These are phyloP conservation scores for Anethum foeniculum DNA, from an alignment of 140 eudicot genomes.

Conservation along the genomic window DNA sequence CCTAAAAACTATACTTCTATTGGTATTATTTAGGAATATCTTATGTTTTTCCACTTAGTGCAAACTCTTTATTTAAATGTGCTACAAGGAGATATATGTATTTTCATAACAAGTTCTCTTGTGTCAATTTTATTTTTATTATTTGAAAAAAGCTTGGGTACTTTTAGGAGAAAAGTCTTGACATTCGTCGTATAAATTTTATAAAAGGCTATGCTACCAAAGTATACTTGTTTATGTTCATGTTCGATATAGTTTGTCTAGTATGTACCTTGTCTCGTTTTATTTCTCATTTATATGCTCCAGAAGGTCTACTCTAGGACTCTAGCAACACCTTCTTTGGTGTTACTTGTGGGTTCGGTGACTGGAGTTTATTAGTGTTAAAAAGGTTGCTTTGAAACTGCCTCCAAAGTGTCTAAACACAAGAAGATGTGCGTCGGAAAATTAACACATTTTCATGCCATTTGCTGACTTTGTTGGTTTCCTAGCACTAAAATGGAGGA, in stretches of 20 bases:
- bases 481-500: neutral
- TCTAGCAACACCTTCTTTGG: neutral
- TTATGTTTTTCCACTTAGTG: neutral
- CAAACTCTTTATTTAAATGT: neutral
- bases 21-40: neutral
- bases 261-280: neutral
- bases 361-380: neutral
- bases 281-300: neutral
- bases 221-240: neutral
- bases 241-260: neutral
- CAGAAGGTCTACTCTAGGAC: neutral
- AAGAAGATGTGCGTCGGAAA: neutral
- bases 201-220: neutral
- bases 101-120: neutral
- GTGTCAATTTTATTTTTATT: neutral
- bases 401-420: neutral
- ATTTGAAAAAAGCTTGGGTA: neutral
- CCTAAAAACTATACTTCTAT: neutral
- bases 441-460: neutral
- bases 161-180: neutral
- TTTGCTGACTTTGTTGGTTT: neutral
- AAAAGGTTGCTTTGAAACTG: neutral
- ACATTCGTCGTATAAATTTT: neutral
- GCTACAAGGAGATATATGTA: neutral
- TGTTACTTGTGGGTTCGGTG: neutral